A percentile compares a stretch with the other conserved stretches of the same genome.
Conservation (phyloP, 23 red algal genomes). For the Agarophyton chilense region DNA sequence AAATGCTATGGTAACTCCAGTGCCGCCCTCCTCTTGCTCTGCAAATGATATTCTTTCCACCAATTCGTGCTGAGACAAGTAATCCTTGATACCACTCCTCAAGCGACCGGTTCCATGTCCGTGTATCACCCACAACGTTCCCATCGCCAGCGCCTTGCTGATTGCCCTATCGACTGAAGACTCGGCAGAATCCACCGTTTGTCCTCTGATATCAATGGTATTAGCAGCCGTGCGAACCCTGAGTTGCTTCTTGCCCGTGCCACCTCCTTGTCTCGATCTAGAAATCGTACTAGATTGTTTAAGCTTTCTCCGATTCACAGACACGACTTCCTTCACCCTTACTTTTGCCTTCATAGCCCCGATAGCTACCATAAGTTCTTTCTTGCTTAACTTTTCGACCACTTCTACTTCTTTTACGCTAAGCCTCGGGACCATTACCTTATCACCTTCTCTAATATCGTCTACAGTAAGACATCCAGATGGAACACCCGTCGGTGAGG, state of each 20-base stretch:
- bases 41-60: slow-evolving; percentile 72
- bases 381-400: slow-evolving; percentile 57
- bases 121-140: slow-evolving; percentile 88
- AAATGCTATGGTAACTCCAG: slow-evolving; percentile 77
- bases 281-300: not conserved
- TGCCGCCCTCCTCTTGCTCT: slow-evolving; percentile 69
- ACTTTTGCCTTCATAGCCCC: slow-evolving; percentile 74
- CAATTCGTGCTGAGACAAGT: slow-evolving; percentile 68
- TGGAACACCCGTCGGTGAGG: not conserved
- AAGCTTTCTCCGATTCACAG: slow-evolving; percentile 1
- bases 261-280: not conserved
- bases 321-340: slow-evolving; percentile 41
- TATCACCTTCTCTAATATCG: slow-evolving; percentile 63
- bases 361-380: slow-evolving; percentile 70
- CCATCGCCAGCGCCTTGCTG: slow-evolving; percentile 65
- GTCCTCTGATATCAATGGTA: slow-evolving; percentile 88
- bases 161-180: slow-evolving; percentile 64
- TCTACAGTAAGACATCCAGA: slow-evolving; percentile 9
- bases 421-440: slow-evolving; percentile 46
- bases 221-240: slow-evolving; percentile 61
- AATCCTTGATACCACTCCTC: slow-evolving; percentile 56
- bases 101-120: slow-evolving; percentile 90
- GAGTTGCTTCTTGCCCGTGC: not conserved
- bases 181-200: slow-evolving; percentile 79
- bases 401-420: slow-evolving; percentile 43